Evolutionary conservation across 257 asterid species (phyloP).

Genomic region (Marsdenia floribunda): DNA sequence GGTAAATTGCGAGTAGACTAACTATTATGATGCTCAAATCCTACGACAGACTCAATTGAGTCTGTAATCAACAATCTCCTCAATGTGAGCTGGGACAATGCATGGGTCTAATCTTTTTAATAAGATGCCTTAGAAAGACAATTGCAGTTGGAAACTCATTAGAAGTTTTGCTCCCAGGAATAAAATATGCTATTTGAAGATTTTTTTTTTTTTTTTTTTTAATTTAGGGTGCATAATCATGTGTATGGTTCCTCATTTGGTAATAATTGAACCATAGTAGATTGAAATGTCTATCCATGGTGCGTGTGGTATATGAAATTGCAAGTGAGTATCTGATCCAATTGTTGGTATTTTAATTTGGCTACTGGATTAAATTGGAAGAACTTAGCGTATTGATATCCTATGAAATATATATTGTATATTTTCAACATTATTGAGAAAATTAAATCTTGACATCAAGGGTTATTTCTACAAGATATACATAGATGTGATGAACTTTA

Average conservation of each 20-base stretch:
- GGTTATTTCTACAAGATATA: neutral
- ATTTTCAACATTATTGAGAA: neutral
- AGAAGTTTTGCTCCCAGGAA: neutral
- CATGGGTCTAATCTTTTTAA: neutral
- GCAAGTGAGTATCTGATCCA: neutral
- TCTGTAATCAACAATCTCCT: neutral
- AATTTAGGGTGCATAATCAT: neutral
- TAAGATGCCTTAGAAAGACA: neutral
- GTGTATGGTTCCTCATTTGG: neutral
- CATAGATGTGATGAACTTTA: neutral
- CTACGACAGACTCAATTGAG: neutral
- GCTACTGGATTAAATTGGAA: neutral
- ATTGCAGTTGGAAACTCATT: neutral
- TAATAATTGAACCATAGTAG: neutral
- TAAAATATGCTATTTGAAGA: neutral
- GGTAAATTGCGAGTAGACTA: too few species aligned
- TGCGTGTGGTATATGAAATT: neutral
- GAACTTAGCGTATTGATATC: neutral
- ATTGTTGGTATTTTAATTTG: neutral
- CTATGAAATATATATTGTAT: neutral
- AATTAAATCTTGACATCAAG: neutral
- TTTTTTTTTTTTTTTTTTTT: too few species aligned
- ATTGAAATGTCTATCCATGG: neutral
- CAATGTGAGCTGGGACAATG: neutral
- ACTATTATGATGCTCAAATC: neutral